These are phyloP conservation scores for Geotrichum phurueaensis DNA, from an alignment of 1,139 yeast genomes.

Conservation along the genomic window DNA sequence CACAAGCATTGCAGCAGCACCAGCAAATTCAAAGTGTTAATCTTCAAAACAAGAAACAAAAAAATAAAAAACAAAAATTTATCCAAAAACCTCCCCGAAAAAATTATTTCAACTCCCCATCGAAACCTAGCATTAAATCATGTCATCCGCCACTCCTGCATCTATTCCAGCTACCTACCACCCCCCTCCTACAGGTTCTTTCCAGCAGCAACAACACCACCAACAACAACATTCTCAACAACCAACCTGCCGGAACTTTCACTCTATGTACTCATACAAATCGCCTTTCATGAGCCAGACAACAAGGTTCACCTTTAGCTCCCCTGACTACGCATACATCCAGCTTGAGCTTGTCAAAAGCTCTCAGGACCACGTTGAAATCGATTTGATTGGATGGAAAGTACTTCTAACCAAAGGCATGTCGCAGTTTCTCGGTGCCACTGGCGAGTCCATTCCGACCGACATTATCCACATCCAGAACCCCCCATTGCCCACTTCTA, in stretches of 20 bases:
- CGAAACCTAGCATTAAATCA: not conserved
- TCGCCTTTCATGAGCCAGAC: not conserved
- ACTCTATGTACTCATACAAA: constrained; percentile 14
- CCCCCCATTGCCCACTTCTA: constrained; percentile 1
- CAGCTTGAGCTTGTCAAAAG: constrained; percentile 27
- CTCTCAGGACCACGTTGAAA: constrained; percentile 9
- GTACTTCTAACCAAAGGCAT: constrained; percentile 36
- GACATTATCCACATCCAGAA: constrained; percentile 36
- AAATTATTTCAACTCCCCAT: not conserved
- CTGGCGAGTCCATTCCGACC: constrained; percentile 41
- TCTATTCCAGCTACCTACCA: not conserved
- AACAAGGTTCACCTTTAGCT: constrained; percentile 1
- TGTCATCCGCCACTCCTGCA: not conserved
- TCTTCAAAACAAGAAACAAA: not conserved
- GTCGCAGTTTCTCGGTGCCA: constrained; percentile 37
- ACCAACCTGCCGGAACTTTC: constrained; percentile 7
- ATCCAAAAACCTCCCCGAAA: not conserved
- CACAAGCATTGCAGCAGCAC: not conserved
- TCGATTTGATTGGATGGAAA: constrained; percentile 44
- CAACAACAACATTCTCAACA: not conserved
- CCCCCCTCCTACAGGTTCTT: not conserved
- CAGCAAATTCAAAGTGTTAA: not conserved
- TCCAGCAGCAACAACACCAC: not conserved
- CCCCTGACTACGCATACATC: constrained; percentile 40
- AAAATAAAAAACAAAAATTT: not conserved